phyloP scores from a whole-genome alignment of 345 rosid genomes.

The Firmiana major region DNA sequence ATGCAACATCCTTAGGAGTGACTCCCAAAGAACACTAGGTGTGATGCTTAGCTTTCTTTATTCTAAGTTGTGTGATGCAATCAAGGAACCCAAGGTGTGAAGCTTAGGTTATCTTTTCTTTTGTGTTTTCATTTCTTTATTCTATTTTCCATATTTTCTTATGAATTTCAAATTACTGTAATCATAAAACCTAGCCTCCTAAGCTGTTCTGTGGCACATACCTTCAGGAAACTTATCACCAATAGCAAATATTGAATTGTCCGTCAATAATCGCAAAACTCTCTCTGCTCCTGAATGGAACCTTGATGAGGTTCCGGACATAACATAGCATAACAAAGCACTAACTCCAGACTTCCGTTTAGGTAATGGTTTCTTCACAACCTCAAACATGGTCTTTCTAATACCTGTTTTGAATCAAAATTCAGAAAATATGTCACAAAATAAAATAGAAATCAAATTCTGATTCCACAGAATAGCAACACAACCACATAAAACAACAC shows the following conservation, averaged over 20 bases:
- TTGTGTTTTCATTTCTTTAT: too few relatives aligned
- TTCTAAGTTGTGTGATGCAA: background rate
- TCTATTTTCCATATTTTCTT: background rate
- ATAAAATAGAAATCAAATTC: conserved; percentile 4
- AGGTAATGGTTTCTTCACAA: conserved; percentile 41
- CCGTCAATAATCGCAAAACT: conserved; percentile 47
- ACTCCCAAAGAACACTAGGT: background rate
- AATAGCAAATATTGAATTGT: conserved; percentile 40
- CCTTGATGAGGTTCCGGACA: conserved; percentile 56
- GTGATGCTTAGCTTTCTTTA: background rate
- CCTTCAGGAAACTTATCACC: conserved; percentile 60
- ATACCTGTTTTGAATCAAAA: conserved; percentile 46
- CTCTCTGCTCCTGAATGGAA: conserved; percentile 68
- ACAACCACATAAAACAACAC: background rate
- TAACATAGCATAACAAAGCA: conserved; percentile 59
- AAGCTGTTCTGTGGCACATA: conserved; percentile 9
- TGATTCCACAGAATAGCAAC: background rate
- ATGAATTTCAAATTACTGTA: background rate
- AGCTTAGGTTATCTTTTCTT: too few relatives aligned
- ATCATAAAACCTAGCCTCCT: background rate
- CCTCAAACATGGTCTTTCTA: conserved; percentile 62
- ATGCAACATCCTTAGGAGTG: background rate
- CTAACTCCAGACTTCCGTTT: conserved; percentile 52
- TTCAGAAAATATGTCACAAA: conserved; percentile 10
- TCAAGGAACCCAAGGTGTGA: background rate